Evolutionary conservation across 2,329 filamentous ascomycete species (phyloP).

Genomic region (Epichloe sylvatica): DNA sequence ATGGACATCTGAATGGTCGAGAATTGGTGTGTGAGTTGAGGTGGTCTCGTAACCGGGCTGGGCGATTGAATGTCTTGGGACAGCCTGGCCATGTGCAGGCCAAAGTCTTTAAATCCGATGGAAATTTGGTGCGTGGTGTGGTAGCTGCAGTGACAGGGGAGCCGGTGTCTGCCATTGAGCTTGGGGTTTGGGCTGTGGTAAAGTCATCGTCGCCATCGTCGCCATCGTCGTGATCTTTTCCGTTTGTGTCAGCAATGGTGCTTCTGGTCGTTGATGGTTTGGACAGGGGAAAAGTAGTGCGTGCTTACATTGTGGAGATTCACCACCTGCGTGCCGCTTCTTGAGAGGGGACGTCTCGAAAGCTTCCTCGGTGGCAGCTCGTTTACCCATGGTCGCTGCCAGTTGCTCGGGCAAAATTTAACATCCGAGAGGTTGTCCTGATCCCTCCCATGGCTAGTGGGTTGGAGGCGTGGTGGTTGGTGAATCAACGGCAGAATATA

Average conservation of each 20-base stretch:
- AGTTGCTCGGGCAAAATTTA: not conserved
- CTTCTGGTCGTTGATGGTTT: not conserved
- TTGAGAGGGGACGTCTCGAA: conserved; percentile 16
- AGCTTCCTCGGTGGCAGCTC: conserved; percentile 14
- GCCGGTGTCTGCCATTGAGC: conserved; percentile 18
- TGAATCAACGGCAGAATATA: conserved; percentile 18
- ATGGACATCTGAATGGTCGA: conserved; percentile 60
- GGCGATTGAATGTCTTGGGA: conserved; percentile 74
- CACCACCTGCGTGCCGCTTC: conserved; percentile 10
- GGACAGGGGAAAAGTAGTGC: not conserved
- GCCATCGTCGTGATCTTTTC: conserved; percentile 6
- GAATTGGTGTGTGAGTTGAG: conserved; percentile 75
- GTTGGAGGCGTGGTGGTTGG: not conserved
- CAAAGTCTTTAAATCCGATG: conserved; percentile 63
- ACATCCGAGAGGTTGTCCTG: not conserved
- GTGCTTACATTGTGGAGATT: conserved; percentile 13
- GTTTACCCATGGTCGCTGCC: conserved; percentile 18
- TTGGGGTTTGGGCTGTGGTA: conserved; percentile 19
- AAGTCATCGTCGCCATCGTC: conserved; percentile 22
- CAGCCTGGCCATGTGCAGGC: conserved; percentile 63
- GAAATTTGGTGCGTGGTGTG: conserved; percentile 39
- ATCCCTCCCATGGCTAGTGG: not conserved
- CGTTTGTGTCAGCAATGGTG: not conserved
- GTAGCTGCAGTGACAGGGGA: conserved; percentile 20
- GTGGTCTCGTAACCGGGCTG: conserved; percentile 66